These are phyloP conservation scores for Cryptococcus amylolentus DNA, from an alignment of 1,284 basidiomycete species.

Conservation along the genomic window DNA sequence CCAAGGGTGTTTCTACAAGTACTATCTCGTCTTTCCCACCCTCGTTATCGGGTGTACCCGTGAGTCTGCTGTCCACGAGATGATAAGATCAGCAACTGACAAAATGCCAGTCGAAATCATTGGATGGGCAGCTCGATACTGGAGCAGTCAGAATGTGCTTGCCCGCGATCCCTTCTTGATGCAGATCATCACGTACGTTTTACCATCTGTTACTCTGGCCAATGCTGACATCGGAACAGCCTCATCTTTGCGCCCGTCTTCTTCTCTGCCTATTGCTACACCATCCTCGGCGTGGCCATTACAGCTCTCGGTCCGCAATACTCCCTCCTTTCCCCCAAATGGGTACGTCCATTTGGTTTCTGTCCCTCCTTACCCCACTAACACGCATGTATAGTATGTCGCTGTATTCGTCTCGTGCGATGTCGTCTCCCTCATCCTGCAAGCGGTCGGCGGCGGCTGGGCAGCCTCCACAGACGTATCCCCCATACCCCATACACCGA, in stretches of 20 bases:
- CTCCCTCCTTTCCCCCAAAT: conserved; percentile 35
- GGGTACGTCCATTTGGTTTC: conserved; percentile 1
- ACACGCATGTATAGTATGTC: conserved; percentile 27
- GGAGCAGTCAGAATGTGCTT: conserved; percentile 28
- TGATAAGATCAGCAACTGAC: not conserved
- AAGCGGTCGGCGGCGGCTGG: conserved; percentile 49
- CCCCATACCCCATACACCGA: conserved; percentile 16
- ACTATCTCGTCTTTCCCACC: conserved; percentile 59
- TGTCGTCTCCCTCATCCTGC: conserved; percentile 47
- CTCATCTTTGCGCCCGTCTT: conserved; percentile 48
- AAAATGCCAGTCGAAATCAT: conserved; percentile 54
- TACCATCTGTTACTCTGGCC: not conserved
- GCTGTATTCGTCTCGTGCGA: conserved; percentile 47
- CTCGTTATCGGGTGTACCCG: conserved; percentile 48
- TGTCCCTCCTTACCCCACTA: not conserved
- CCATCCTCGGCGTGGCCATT: conserved; percentile 44
- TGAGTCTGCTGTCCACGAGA: not conserved
- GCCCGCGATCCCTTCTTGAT: conserved; percentile 49
- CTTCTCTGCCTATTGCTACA: conserved; percentile 42
- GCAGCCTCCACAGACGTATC: conserved; percentile 23
- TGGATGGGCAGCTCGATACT: conserved; percentile 38
- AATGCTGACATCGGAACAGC: conserved; percentile 11
- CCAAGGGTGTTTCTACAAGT: conserved; percentile 49
- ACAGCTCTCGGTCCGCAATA: conserved; percentile 33
- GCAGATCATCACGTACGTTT: conserved; percentile 48